Conservation (phyloP, 2,329 filamentous ascomycete genomes). For the Hypoxylon rubiginosum region DNA sequence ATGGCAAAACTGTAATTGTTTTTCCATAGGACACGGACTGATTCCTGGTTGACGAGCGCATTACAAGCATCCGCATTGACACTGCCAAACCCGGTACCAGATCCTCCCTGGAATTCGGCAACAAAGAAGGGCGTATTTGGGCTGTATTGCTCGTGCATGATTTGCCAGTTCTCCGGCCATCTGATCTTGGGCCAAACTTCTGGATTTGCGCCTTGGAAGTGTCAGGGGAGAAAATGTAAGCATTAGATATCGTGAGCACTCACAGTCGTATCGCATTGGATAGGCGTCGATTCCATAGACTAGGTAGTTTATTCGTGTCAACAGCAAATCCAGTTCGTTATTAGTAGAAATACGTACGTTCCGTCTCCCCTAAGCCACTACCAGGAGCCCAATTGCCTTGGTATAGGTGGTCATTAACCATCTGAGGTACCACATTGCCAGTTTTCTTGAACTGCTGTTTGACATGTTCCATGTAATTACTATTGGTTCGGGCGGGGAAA, state of each 20-base stretch:
- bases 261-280: conserved; percentile 70
- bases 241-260: conserved; percentile 7
- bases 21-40: conserved; percentile 84
- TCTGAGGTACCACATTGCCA: conserved; percentile 79
- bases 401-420: conserved; percentile 77
- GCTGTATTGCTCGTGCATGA: conserved; percentile 40
- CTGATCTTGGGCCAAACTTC: conserved; percentile 50
- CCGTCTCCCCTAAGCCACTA: conserved; percentile 61
- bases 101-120: conserved; percentile 74
- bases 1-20: conserved; percentile 76
- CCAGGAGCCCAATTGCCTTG: conserved; percentile 74
- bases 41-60: conserved; percentile 76
- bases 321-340: neutral
- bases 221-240: neutral
- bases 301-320: neutral
- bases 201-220: conserved; percentile 62
- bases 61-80: conserved; percentile 66
- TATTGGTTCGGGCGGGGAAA: conserved; percentile 67
- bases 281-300: conserved; percentile 71
- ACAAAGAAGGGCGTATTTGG: conserved; percentile 43
- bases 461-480: conserved; percentile 77
- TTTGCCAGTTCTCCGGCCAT: conserved; percentile 42
- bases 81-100: conserved; percentile 33
- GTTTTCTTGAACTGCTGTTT: conserved; percentile 75
- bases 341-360: conserved; percentile 39